phyloP scores from a whole-genome alignment of 129 eudicot species.

The Lonicera japonica region DNA sequence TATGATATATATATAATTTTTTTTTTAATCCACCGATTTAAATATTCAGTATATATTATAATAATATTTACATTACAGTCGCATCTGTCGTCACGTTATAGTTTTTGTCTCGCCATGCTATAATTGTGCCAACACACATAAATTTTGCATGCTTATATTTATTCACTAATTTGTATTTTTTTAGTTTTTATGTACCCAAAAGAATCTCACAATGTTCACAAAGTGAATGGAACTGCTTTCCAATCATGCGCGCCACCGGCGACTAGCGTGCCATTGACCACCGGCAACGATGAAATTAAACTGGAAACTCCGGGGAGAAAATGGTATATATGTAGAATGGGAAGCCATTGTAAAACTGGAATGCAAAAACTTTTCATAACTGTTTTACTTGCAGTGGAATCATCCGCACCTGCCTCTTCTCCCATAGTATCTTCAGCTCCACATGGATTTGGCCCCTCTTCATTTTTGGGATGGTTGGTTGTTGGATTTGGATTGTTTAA shows the following conservation, averaged over 20 bases:
- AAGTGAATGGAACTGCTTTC: slow-evolving; percentile 38
- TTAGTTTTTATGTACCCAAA: slow-evolving; percentile 30
- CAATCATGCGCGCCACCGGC: slow-evolving; percentile 27
- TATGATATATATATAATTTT: neutral
- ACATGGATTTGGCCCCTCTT: neutral
- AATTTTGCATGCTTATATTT: neutral
- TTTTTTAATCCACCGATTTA: too few relatives aligned
- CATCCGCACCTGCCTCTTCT: neutral
- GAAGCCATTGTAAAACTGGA: slow-evolving; percentile 25
- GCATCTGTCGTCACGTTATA: neutral
- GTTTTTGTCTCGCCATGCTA: too few relatives aligned
- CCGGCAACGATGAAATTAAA: slow-evolving; percentile 33
- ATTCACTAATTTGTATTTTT: neutral
- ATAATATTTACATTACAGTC: neutral
- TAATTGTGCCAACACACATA: too few relatives aligned
- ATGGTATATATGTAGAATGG: slow-evolving; percentile 53
- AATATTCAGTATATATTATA: too few relatives aligned
- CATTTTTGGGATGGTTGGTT: neutral
- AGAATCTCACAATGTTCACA: slow-evolving; percentile 26
- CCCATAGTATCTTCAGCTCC: neutral
- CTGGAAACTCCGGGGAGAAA: slow-evolving; percentile 42
- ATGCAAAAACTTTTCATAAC: slow-evolving; percentile 34
- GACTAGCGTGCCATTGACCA: slow-evolving; percentile 22
- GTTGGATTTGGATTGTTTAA: neutral
- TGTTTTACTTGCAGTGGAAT: slow-evolving; percentile 14